phyloP scores from a whole-genome alignment of 1,284 basidiomycete genomes.

The Ganoderma multipileum region DNA sequence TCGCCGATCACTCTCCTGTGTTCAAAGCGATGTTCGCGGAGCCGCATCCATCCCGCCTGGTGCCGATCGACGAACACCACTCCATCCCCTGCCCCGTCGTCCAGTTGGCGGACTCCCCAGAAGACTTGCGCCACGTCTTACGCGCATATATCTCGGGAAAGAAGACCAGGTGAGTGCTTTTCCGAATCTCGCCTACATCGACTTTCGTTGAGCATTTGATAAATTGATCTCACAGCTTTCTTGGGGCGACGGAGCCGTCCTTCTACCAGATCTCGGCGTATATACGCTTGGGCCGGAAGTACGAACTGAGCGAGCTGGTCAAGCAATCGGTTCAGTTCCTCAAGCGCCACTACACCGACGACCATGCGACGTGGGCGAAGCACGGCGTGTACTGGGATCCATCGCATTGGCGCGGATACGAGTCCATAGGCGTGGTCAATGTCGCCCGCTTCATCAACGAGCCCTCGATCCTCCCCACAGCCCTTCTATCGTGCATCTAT shows the following conservation, averaged over 20 bases:
- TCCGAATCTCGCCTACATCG: neutral
- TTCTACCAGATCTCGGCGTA: neutral
- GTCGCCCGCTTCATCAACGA: neutral
- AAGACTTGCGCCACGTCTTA: constrained; percentile 14
- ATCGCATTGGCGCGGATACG: neutral
- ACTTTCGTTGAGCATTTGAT: neutral
- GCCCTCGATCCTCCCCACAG: neutral
- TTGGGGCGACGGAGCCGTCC: neutral
- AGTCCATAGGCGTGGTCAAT: neutral
- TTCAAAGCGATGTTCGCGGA: constrained; percentile 47
- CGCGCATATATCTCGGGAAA: neutral
- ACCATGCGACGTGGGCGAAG: neutral
- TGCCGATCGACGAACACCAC: neutral
- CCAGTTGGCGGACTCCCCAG: constrained; percentile 7
- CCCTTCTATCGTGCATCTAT: neutral
- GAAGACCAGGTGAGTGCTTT: neutral
- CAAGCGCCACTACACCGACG: neutral
- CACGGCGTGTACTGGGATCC: neutral
- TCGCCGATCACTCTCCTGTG: constrained; percentile 69
- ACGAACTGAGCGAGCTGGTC: neutral
- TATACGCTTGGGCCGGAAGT: neutral
- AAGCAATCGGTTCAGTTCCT: neutral
- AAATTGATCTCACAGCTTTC: neutral
- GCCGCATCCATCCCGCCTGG: neutral
- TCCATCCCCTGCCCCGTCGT: constrained; percentile 13